phyloP scores from a whole-genome alignment of 345 rosid species.

The Alliaria petiolata region DNA sequence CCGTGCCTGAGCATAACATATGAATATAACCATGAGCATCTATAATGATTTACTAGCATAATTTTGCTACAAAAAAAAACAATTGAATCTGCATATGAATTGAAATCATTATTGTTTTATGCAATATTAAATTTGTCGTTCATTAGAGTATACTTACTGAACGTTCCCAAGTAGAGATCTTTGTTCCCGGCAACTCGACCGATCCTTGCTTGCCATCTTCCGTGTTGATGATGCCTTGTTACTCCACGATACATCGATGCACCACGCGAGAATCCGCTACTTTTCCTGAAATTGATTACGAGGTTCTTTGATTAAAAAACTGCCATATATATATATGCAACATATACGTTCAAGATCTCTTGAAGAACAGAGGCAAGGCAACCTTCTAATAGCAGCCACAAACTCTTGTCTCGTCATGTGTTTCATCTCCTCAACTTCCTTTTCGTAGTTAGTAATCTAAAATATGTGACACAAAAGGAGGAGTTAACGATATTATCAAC shows the following conservation, averaged over 20 bases:
- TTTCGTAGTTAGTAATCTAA: slow-evolving; percentile 90
- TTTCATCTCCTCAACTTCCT: slow-evolving; percentile 98
- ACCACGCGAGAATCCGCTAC: slow-evolving; percentile 98
- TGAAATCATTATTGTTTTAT: background rate
- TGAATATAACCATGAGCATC: background rate
- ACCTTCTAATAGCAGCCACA: slow-evolving; percentile 97
- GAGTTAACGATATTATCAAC: background rate
- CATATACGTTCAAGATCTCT: background rate
- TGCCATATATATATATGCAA: background rate
- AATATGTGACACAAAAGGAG: background rate
- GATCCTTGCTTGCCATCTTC: slow-evolving; percentile 99
- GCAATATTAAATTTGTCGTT: background rate
- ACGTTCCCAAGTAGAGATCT: slow-evolving; percentile 98
- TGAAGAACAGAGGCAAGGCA: background rate
- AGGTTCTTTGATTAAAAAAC: slow-evolving; percentile 1
- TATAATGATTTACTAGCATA: background rate
- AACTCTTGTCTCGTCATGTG: slow-evolving; percentile 98
- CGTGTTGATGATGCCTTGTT: slow-evolving; percentile 99
- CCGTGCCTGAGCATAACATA: slow-evolving; percentile 55
- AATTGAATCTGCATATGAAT: too few species aligned
- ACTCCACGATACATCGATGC: slow-evolving; percentile 99
- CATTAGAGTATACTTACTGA: slow-evolving; percentile 68
- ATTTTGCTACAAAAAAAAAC: background rate
- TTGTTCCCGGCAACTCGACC: slow-evolving; percentile 99
- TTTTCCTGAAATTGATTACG: slow-evolving; percentile 53